Evolutionary conservation across 805 yeast genomes (phyloP).

Genomic region (Wickerhamomyces strasburgensis): DNA sequence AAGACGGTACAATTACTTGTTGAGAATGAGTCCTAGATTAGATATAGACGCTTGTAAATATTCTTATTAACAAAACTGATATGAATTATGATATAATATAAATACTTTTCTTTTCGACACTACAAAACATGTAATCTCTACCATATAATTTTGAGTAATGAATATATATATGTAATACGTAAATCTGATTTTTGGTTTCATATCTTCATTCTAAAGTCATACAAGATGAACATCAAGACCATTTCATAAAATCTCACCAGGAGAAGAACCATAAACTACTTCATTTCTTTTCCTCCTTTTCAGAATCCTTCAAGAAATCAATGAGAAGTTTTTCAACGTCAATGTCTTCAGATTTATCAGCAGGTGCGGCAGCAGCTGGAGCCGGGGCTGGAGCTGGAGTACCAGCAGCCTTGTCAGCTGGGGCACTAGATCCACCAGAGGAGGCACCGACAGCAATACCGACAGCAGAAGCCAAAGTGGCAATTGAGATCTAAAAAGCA

Average conservation of each 20-base stretch:
- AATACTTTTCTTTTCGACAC: no score
- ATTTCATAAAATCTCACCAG: background rate
- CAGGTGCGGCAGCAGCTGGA: conserved; percentile 23
- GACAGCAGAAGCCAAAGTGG: conserved; percentile 29
- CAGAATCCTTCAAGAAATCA: background rate
- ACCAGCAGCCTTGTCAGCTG: conserved; percentile 16
- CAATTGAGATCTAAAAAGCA: conserved; percentile 27
- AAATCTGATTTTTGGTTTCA: no score
- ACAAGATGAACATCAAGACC: background rate
- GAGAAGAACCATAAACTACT: no score
- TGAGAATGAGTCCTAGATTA: background rate
- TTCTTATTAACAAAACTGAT: no score
- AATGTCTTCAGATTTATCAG: conserved; percentile 24
- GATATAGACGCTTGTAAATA: background rate
- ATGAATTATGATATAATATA: no score
- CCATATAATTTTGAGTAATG: background rate
- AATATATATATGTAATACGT: background rate
- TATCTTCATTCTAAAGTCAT: no score
- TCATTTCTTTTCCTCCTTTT: background rate
- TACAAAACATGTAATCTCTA: no score
- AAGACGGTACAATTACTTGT: conserved; percentile 24
- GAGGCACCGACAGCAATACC: conserved; percentile 26
- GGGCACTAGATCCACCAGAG: conserved; percentile 20
- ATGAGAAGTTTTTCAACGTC: conserved; percentile 31
- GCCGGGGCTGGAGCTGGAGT: conserved; percentile 22